Percentiles rank a stretch among this genome's conserved stretches.
phyloP scores from a whole-genome alignment of 1,284 basidiomycete species.

The Ustilago tritici region DNA sequence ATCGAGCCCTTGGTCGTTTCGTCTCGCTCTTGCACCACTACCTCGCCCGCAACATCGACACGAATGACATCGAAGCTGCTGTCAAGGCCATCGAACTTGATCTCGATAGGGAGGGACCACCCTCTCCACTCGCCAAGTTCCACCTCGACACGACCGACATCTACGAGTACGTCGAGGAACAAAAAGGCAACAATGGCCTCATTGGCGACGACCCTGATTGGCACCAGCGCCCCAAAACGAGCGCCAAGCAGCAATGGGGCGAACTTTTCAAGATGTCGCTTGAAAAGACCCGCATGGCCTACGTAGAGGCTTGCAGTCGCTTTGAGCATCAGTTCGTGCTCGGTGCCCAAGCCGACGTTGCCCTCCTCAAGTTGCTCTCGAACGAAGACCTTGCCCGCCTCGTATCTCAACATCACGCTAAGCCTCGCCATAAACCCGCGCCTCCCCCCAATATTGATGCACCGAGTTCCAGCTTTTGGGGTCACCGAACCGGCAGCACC shows the following conservation, averaged over 20 bases:
- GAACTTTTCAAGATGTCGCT: conserved; percentile 23
- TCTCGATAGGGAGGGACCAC: conserved; percentile 1
- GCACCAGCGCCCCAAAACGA: conserved; percentile 4
- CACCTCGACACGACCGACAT: conserved; percentile 24
- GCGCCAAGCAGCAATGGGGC: conserved; percentile 26
- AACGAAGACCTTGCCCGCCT: conserved; percentile 8
- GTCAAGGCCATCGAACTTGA: conserved; percentile 13
- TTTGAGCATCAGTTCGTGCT: conserved; percentile 22
- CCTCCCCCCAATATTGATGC: neutral
- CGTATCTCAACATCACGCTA: conserved; percentile 3
- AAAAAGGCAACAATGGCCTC: conserved; percentile 25
- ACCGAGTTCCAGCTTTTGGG: conserved; percentile 7
- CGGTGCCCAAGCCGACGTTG: conserved; percentile 23
- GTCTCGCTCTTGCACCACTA: conserved; percentile 26
- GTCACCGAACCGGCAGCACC: neutral
- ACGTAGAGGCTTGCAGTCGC: conserved; percentile 29
- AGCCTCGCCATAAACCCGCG: conserved; percentile 17
- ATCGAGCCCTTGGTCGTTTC: conserved; percentile 38
- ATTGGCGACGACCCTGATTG: conserved; percentile 35
- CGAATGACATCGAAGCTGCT: conserved; percentile 2
- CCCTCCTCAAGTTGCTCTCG: conserved; percentile 14
- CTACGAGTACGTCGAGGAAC: conserved; percentile 34
- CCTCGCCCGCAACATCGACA: conserved; percentile 14
- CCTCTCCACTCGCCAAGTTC: conserved; percentile 15
- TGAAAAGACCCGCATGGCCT: conserved; percentile 23